phyloP scores from a whole-genome alignment of 352 stramenopile species.

The Globisporangium mamillatum region DNA sequence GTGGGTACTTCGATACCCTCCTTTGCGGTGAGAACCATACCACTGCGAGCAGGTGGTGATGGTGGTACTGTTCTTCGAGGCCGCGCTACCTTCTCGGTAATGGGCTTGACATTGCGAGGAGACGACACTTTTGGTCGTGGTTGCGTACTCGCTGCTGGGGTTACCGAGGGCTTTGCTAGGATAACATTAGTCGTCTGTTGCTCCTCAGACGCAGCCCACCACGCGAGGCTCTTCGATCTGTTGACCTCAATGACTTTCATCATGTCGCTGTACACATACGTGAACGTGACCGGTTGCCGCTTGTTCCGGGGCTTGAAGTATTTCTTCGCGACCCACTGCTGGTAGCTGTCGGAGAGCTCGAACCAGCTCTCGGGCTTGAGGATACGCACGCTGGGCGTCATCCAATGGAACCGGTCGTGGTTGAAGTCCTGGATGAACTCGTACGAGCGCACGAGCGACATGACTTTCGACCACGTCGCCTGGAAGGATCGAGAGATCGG shows the following conservation, averaged over 20 bases:
- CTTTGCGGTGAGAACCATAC: not conserved
- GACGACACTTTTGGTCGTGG: not conserved
- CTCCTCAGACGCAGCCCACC: not conserved
- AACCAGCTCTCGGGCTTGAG: not conserved
- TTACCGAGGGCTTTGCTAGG: not conserved
- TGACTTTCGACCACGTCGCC: not conserved
- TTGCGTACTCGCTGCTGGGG: not conserved
- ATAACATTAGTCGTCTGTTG: not conserved
- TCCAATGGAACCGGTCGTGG: slow-evolving; percentile 1
- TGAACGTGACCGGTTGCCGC: not conserved
- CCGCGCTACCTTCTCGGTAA: not conserved
- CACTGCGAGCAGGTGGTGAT: not conserved
- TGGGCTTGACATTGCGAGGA: not conserved
- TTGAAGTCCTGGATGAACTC: slow-evolving; percentile 11
- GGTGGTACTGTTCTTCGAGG: not conserved
- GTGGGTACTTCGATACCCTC: not conserved
- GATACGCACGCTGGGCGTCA: not conserved
- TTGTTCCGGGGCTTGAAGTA: not conserved
- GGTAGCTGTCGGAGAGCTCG: slow-evolving; percentile 3
- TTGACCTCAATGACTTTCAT: not conserved
- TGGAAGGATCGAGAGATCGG: not conserved
- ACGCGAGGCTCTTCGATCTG: not conserved
- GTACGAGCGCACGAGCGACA: slow-evolving; percentile 2
- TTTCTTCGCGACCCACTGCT: not conserved
- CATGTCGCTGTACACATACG: slow-evolving; percentile 1